Conservation (phyloP, 208 protist species). For the Wallacemonas sp. region DNA sequence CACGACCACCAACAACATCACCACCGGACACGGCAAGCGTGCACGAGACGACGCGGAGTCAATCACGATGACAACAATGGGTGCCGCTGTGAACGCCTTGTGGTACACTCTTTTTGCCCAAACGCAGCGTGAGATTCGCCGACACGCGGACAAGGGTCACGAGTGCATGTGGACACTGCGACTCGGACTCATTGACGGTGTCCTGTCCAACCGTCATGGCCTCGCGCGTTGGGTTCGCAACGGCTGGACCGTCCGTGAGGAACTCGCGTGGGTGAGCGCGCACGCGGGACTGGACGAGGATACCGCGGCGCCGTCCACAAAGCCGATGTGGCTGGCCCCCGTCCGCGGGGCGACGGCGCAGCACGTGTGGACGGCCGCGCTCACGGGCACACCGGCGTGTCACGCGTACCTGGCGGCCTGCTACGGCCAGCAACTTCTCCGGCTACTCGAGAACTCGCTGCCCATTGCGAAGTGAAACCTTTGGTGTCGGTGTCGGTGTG, state of each 20-base stretch:
- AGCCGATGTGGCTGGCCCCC: constrained; percentile 10
- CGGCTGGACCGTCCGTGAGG: constrained; percentile 63
- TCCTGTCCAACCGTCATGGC: constrained; percentile 1
- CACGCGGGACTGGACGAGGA: constrained; percentile 30
- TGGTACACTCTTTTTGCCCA: constrained; percentile 36
- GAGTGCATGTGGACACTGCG: constrained; percentile 73
- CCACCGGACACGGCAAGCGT: no score
- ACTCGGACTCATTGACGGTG: constrained; percentile 57
- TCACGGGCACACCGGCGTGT: constrained; percentile 43
- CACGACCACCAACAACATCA: not conserved
- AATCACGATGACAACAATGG: no score
- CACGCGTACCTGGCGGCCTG: constrained; percentile 59
- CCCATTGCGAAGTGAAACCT: no score
- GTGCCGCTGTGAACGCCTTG: constrained; percentile 4
- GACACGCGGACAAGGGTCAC: constrained; percentile 74
- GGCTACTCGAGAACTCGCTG: not conserved
- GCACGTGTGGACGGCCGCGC: constrained; percentile 2
- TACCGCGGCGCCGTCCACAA: not conserved
- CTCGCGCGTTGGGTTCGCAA: not conserved
- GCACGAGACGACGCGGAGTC: no score
- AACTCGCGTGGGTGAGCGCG: constrained; percentile 46
- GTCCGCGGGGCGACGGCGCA: constrained; percentile 8
- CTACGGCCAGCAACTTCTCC: constrained; percentile 62
- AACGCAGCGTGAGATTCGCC: constrained; percentile 54
- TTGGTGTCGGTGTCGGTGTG: constrained; percentile 15